phyloP scores from a whole-genome alignment of 192 early-diverging fungal genomes.

The Podila horticola region DNA sequence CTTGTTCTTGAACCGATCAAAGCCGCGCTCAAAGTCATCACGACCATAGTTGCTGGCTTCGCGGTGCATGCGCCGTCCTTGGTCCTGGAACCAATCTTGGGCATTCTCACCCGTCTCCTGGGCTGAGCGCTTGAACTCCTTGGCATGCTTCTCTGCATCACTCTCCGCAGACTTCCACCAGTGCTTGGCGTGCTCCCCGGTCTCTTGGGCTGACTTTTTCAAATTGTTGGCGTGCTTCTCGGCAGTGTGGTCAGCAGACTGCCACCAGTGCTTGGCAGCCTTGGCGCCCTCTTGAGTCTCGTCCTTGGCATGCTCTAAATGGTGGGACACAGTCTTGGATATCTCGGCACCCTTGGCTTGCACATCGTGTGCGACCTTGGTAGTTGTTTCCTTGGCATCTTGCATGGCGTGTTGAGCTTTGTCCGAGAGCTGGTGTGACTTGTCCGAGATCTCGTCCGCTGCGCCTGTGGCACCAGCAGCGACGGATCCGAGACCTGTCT shows the following conservation, averaged over 20 bases:
- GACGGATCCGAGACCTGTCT: constrained; percentile 6
- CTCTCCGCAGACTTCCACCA: constrained; percentile 23
- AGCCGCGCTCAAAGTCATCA: constrained; percentile 32
- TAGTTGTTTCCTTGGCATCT: constrained; percentile 33
- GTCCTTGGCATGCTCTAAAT: constrained; percentile 12
- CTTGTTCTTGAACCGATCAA: constrained; percentile 21
- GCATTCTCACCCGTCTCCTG: constrained; percentile 16
- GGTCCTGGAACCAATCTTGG: constrained; percentile 10
- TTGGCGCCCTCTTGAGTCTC: constrained; percentile 5
- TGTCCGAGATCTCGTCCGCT: constrained; percentile 23
- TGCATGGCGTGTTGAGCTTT: constrained; percentile 16
- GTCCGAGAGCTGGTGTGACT: constrained; percentile 26
- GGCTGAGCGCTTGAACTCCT: constrained; percentile 11
- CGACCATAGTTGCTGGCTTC: neutral
- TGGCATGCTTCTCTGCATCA: constrained; percentile 8
- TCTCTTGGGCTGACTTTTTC: neutral
- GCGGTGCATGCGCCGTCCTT: constrained; percentile 1
- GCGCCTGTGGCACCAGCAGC: constrained; percentile 17
- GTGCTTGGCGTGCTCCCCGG: constrained; percentile 8
- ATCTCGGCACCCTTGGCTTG: constrained; percentile 6
- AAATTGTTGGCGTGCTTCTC: neutral
- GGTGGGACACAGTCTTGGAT: constrained; percentile 7
- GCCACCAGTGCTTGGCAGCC: neutral
- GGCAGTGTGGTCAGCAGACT: neutral
- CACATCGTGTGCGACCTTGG: constrained; percentile 23